Base-by-base conservation (phyloP, 768 basidiomycete species). In the Lyophyllum atratum region DNA sequence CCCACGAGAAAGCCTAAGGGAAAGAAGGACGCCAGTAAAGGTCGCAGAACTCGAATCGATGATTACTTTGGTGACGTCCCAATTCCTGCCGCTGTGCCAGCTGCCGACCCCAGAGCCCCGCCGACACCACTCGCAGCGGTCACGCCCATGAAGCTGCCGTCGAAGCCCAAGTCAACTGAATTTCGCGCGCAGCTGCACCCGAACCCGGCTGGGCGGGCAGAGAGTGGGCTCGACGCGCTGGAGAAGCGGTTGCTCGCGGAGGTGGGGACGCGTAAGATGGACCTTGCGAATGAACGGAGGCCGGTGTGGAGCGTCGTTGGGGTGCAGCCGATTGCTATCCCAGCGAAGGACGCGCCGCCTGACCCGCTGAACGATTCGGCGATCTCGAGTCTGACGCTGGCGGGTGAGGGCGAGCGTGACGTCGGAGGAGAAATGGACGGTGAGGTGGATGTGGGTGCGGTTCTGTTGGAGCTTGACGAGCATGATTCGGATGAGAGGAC, bases 151-250 rank as follows among this genome's bases (percentile, higher is more conserved):
- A 73, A 67, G 26, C 63, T 62, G 6, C 57, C 60, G 10, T 55
- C 22, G 31, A 59, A 59, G 48, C 52, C 52, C 39, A 55, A 59
- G 40, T 46, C 45, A 15, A 24, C 29, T 10, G 56, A 64, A 21
- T 53, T 51, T 22, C 54, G n/a, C 19, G 42, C 58, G 4, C 56
- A 59, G 28, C 25, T 55, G 17, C 31, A 60, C 48, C 42, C 61
- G 11, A n/a, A 60, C 49, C 34, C 62, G 56, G 52, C 45, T 63
- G 55, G 62, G 49, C 53, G 59, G 40, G 60, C 64, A 54, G 83
- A 83, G 62, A 85, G 77, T 49, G 90, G 90, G 9, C 72, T 93
- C 3, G 90, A 93, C 60, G 90, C 85, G 3, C 72, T 93, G 8
- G 90, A 93, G 66, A 76, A 83, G 47, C 76, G 85, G 50, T 72